Evolutionary conservation across 140 eudicot genomes (phyloP).

Genomic region (Stevia rebaudiana): DNA sequence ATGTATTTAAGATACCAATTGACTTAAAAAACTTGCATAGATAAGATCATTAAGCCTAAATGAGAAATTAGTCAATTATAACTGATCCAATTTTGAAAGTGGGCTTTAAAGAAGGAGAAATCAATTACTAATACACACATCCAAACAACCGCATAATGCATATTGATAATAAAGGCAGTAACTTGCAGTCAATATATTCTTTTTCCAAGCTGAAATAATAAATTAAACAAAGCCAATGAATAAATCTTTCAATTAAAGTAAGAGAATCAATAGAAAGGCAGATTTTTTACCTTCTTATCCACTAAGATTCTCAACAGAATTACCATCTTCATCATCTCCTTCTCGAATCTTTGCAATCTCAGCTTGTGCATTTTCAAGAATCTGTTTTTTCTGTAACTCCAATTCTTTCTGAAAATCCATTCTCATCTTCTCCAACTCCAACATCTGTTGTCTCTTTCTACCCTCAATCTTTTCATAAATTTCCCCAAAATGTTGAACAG

Average conservation of each 20-base stretch:
- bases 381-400: conserved; percentile 86
- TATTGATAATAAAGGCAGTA: neutral
- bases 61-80: neutral
- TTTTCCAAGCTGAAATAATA: neutral
- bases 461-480: conserved; percentile 76
- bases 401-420: conserved; percentile 73
- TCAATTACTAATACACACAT: neutral
- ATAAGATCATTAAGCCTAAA: neutral
- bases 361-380: conserved; percentile 67
- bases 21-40: neutral
- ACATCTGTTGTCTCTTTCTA: conserved; percentile 74
- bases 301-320: conserved; percentile 42
- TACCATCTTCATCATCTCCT: conserved; percentile 44
- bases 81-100: neutral
- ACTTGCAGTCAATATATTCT: neutral
- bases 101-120: neutral
- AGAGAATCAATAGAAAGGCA: neutral
- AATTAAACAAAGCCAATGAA: neutral
- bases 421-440: conserved; percentile 87
- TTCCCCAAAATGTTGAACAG: conserved; percentile 64
- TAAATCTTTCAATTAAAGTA: neutral
- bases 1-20: neutral
- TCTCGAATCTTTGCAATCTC: conserved; percentile 71
- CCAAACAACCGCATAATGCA: neutral
- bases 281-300: conserved; percentile 36